A percentile compares a stretch with the other conserved stretches of the same genome.
Conservation (phyloP, 768 basidiomycete species). For the Galerina marginata region DNA sequence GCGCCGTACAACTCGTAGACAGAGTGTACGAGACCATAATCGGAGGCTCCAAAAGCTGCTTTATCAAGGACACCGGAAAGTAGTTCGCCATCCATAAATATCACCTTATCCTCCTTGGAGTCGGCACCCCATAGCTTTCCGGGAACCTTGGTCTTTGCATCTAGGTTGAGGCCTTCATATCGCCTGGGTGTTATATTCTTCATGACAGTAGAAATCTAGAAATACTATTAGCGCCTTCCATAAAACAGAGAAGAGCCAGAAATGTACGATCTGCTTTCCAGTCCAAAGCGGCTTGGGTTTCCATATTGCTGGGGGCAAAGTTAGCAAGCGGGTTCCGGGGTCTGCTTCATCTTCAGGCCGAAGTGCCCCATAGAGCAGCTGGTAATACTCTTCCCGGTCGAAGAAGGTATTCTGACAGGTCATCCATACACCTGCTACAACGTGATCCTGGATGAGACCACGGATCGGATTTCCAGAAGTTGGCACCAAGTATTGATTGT, state of each 20-base stretch:
- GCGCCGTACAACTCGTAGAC: conserved; percentile 95
- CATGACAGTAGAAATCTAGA: conserved; percentile 92
- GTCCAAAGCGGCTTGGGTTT: conserved; percentile 94
- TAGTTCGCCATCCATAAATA: conserved; percentile 92
- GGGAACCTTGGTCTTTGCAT: conserved; percentile 88
- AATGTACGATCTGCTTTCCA: conserved; percentile 91
- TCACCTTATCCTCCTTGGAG: conserved; percentile 83
- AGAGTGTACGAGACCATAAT: conserved; percentile 96
- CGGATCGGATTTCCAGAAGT: conserved; percentile 98
- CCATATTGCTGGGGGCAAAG: conserved; percentile 91
- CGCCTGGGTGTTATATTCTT: conserved; percentile 87
- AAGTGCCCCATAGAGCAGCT: conserved; percentile 93
- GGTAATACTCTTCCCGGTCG: conserved; percentile 93
- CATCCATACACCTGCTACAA: conserved; percentile 99
- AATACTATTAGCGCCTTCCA: not conserved
- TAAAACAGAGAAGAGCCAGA: not conserved
- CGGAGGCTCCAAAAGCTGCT: conserved; percentile 94
- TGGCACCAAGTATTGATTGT: conserved; percentile 98
- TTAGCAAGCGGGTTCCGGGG: conserved; percentile 66
- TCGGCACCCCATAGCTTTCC: conserved; percentile 84
- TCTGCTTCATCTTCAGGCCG: conserved; percentile 82
- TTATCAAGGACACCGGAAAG: conserved; percentile 96
- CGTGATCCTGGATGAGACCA: conserved; percentile 98
- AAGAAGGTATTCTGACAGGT: conserved; percentile 95
- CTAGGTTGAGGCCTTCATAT: conserved; percentile 82